These are phyloP conservation scores for Tuber brumale DNA, from an alignment of 495 filamentous ascomycete genomes.

Conservation along the genomic window DNA sequence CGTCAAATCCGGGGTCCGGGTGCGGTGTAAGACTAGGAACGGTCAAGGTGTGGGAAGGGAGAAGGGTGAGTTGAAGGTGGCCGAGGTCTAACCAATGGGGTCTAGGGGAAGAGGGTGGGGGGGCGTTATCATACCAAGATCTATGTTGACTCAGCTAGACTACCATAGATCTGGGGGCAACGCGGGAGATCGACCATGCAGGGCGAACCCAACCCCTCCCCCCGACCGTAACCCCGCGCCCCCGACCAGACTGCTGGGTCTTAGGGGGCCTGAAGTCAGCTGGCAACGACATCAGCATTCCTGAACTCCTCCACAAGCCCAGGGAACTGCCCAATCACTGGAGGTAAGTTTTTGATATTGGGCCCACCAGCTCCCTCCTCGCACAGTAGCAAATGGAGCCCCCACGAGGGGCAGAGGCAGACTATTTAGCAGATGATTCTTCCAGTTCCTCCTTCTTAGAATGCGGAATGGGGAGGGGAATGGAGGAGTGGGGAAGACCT, in stretches of 20 bases:
- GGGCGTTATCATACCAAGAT: conserved; percentile 3
- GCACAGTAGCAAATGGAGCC: neutral
- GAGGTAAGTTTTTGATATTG: neutral
- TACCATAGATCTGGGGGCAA: neutral
- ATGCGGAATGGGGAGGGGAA: neutral
- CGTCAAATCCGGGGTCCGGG: neutral
- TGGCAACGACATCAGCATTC: neutral
- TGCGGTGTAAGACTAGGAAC: neutral
- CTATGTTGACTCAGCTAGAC: neutral
- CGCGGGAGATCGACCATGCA: conserved; percentile 5
- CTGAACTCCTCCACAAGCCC: neutral
- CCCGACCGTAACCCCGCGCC: neutral
- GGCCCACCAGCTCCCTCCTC: neutral
- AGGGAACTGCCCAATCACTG: neutral
- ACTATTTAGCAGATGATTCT: neutral
- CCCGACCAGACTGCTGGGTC: neutral
- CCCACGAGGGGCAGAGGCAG: neutral
- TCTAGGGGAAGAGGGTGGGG: neutral
- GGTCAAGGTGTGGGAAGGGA: neutral
- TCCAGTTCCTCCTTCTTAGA: neutral
- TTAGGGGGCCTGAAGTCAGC: too few relatives aligned
- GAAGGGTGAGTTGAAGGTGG: neutral
- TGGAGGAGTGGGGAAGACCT: neutral
- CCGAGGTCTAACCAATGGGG: neutral
- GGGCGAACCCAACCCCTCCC: neutral